These are phyloP conservation scores for Pichia pseudocactophila DNA, from an alignment of 805 yeast species.

Conservation along the genomic window DNA sequence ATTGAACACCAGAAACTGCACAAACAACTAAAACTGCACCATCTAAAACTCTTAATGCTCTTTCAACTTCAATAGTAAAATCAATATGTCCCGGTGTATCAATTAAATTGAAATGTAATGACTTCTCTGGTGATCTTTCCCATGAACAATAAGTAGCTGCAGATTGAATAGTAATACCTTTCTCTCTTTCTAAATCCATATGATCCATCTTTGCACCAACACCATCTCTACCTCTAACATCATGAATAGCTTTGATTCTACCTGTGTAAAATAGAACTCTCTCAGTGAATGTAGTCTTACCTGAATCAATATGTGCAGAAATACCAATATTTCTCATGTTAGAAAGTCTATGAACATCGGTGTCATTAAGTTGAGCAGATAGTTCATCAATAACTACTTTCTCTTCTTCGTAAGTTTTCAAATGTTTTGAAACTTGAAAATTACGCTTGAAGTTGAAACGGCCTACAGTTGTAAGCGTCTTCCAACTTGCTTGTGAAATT, in stretches of 20 bases:
- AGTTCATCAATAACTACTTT: slow-evolving; percentile 58
- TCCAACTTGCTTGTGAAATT: slow-evolving; percentile 7
- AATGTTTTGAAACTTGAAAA: slow-evolving; percentile 26
- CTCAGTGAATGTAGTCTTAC: slow-evolving; percentile 96
- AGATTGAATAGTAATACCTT: slow-evolving; percentile 97
- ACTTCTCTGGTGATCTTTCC: slow-evolving; percentile 56
- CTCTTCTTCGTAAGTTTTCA: slow-evolving; percentile 59
- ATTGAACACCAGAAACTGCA: slow-evolving; percentile 97
- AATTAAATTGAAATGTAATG: slow-evolving; percentile 83
- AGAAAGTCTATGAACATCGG: slow-evolving; percentile 42
- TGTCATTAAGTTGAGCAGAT: slow-evolving; percentile 37
- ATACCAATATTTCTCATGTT: slow-evolving; percentile 90
- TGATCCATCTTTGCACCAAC: slow-evolving; percentile 99
- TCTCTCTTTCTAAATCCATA: slow-evolving; percentile 97
- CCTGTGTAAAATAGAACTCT: slow-evolving; percentile 95
- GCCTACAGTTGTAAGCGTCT: slow-evolving; percentile 2
- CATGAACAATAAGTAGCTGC: slow-evolving; percentile 98
- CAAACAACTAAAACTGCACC: slow-evolving; percentile 98
- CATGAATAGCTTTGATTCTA: slow-evolving; percentile 92
- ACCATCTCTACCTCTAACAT: slow-evolving; percentile 91
- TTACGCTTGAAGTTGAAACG: slow-evolving; percentile 15
- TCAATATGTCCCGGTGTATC: slow-evolving; percentile 99
- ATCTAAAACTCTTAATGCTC: slow-evolving; percentile 95
- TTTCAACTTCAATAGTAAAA: slow-evolving; percentile 96
- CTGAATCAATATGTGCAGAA: slow-evolving; percentile 96